phyloP scores from a whole-genome alignment of 2,329 filamentous ascomycete species.

The Trichoderma guizhouense region DNA sequence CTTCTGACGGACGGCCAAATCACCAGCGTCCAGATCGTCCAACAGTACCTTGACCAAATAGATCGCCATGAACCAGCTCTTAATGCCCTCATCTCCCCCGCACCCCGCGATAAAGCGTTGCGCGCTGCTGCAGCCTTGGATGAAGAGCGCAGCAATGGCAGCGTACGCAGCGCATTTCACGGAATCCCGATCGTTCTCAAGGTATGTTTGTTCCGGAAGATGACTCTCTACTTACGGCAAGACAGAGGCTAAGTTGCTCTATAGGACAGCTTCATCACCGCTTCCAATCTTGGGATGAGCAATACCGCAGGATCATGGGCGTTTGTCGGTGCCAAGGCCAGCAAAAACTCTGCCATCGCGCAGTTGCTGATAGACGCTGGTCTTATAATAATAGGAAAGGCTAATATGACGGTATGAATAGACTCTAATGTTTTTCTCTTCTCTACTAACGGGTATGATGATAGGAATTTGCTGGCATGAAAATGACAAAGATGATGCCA shows the following conservation, averaged over 20 bases:
- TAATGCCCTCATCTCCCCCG: conserved; percentile 22
- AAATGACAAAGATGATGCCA: conserved; percentile 20
- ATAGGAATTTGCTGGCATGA: conserved; percentile 24
- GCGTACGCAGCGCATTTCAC: conserved; percentile 23
- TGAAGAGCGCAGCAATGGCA: conserved; percentile 23
- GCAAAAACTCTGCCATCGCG: conserved; percentile 19
- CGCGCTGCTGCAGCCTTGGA: conserved; percentile 21
- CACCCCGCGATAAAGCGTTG: conserved; percentile 17
- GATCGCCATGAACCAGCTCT: conserved; percentile 18
- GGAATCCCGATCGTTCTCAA: conserved; percentile 27
- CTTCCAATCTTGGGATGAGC: conserved; percentile 22
- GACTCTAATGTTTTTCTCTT: fast-evolving
- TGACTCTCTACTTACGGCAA: too few species aligned
- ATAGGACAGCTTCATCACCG: conserved; percentile 22
- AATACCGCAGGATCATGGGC: conserved; percentile 22
- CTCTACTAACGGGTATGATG: not conserved
- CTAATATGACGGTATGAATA: conserved; percentile 21
- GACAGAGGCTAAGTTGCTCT: not conserved
- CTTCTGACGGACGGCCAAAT: not conserved
- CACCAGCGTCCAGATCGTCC: conserved; percentile 13
- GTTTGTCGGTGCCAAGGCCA: conserved; percentile 17
- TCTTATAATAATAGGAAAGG: conserved; percentile 24
- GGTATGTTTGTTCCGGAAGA: conserved; percentile 13
- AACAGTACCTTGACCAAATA: conserved; percentile 18
- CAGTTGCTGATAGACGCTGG: conserved; percentile 21